A percentile compares a stretch with the other conserved stretches of the same genome.
phyloP scores from a whole-genome alignment of 2,329 filamentous ascomycete genomes.

The Trichoderma afroharzianum region DNA sequence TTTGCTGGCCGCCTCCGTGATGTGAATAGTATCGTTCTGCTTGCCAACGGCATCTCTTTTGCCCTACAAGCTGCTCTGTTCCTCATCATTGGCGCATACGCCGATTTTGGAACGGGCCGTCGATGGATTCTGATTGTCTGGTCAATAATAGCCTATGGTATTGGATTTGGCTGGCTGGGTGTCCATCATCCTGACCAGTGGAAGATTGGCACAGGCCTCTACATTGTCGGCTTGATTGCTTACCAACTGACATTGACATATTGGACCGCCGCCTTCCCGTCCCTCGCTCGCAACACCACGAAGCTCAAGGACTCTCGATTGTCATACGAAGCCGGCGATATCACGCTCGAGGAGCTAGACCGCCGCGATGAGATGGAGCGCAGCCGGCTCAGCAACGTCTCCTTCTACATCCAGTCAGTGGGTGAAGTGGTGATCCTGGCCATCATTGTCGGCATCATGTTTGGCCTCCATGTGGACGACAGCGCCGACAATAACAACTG shows the following conservation, averaged over 20 bases:
- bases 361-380: slow-evolving; percentile 59
- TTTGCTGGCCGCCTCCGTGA: slow-evolving; percentile 56
- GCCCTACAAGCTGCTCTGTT: slow-evolving; percentile 60
- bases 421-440: slow-evolving; percentile 61
- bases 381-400: slow-evolving; percentile 59
- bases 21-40: slow-evolving; percentile 63
- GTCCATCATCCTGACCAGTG: slow-evolving; percentile 59
- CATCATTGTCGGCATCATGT: slow-evolving; percentile 62
- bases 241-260: slow-evolving; percentile 67
- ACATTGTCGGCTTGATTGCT: slow-evolving; percentile 63
- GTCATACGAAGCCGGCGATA: slow-evolving; percentile 39
- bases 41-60: slow-evolving; percentile 64
- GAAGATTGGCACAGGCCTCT: slow-evolving; percentile 57
- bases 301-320: slow-evolving; percentile 32
- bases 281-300: slow-evolving; percentile 36
- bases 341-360: slow-evolving; percentile 59
- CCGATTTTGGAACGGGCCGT: slow-evolving; percentile 63
- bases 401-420: slow-evolving; percentile 61
- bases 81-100: slow-evolving; percentile 49
- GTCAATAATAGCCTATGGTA: slow-evolving; percentile 57
- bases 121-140: slow-evolving; percentile 57
- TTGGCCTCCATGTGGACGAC: slow-evolving; percentile 56
- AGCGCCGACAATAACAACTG: slow-evolving; percentile 61
- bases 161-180: slow-evolving; percentile 65
- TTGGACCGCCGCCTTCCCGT: slow-evolving; percentile 59